phyloP scores from a whole-genome alignment of 2,329 filamentous ascomycete genomes.

The Parastagonospora avenae region DNA sequence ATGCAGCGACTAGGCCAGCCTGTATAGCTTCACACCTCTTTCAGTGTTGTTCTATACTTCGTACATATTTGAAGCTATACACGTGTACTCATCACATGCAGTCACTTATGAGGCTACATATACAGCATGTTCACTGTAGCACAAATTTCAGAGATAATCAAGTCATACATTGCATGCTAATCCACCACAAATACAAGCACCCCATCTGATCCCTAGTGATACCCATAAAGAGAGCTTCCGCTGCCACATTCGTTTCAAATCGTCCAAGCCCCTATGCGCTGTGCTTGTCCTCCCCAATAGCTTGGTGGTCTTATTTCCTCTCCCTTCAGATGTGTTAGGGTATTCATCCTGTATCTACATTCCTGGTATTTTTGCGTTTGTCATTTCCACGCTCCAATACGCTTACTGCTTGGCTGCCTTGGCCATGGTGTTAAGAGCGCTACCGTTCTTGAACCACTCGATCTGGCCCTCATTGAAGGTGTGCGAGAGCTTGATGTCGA shows the following conservation, averaged over 20 bases:
- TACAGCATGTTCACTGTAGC: too few species aligned
- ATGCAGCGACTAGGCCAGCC: too few species aligned
- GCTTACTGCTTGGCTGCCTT: conserved; percentile 58
- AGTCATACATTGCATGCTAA: conserved; percentile 47
- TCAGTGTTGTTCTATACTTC: too few species aligned
- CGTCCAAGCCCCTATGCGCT: conserved; percentile 21
- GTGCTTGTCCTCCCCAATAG: conserved; percentile 24
- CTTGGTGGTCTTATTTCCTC: conserved; percentile 12
- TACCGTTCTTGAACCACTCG: conserved; percentile 99
- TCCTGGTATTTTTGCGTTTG: conserved; percentile 29
- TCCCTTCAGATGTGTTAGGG: conserved; percentile 25
- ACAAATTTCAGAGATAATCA: conserved; percentile 13
- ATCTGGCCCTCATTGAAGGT: conserved; percentile 99
- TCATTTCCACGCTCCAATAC: conserved; percentile 4
- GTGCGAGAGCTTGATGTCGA: conserved; percentile 84
- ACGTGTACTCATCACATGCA: too few species aligned
- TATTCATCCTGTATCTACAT: conserved; percentile 41
- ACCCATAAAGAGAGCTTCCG: conserved; percentile 33
- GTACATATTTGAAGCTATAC: too few species aligned
- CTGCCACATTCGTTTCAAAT: conserved; percentile 21
- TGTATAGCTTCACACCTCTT: too few species aligned
- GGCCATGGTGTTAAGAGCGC: conserved; percentile 97
- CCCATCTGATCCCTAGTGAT: conserved; percentile 35
- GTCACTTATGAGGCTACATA: too few species aligned
- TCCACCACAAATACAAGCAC: conserved; percentile 45